Conservation (phyloP, 768 basidiomycete species). For the Lentinula edodes region DNA sequence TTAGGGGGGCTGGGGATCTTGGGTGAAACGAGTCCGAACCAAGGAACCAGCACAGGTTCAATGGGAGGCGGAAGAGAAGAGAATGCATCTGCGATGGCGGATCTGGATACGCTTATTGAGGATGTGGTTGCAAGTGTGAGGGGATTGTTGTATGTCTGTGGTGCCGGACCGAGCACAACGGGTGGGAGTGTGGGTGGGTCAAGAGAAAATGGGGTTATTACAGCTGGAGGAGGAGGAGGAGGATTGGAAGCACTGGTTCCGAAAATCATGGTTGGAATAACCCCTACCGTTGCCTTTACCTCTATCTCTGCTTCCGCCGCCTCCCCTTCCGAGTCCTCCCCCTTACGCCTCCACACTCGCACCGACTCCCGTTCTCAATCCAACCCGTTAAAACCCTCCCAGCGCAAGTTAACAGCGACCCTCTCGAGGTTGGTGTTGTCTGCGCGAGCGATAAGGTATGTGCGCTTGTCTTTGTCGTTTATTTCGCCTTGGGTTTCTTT, state of each 20-base stretch:
- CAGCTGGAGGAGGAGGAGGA: too few relatives aligned
- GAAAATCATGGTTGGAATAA: too few relatives aligned
- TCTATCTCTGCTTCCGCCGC: too few relatives aligned
- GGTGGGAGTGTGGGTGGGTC: too few relatives aligned
- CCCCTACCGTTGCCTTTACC: neutral
- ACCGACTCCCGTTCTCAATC: neutral
- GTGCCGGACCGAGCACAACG: too few relatives aligned
- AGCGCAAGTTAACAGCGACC: conserved; percentile 83
- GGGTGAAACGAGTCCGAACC: neutral
- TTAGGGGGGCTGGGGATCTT: neutral
- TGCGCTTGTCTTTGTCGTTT: too few relatives aligned
- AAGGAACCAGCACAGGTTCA: neutral
- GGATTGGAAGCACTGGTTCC: too few relatives aligned
- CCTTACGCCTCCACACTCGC: conserved; percentile 29
- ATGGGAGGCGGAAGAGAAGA: neutral
- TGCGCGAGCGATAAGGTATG: conserved; percentile 84
- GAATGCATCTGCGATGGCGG: neutral
- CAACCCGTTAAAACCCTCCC: conserved; percentile 67
- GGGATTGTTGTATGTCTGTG: conserved; percentile 53
- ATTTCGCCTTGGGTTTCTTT: too few relatives aligned
- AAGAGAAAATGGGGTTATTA: too few relatives aligned
- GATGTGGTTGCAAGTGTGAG: conserved; percentile 67
- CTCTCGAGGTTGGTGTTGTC: conserved; percentile 86
- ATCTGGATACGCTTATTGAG: conserved; percentile 58
- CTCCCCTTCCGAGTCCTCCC: neutral